Conservation (phyloP, 2,329 filamentous ascomycete species). For the Talaromyces sp. region DNA sequence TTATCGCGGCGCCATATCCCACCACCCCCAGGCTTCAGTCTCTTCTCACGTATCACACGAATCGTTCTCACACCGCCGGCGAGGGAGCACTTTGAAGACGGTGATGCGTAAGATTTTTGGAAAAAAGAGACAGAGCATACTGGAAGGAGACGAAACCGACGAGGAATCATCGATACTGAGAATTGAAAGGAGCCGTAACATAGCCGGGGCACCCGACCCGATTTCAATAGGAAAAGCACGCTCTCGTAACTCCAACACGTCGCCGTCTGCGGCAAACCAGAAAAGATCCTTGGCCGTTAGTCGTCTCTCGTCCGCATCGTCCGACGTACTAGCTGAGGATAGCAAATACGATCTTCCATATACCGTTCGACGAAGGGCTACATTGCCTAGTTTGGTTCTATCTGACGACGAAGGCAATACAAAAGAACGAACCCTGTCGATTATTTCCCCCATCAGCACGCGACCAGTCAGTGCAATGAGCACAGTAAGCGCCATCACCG, state of each 20-base stretch:
- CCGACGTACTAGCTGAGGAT: constrained; percentile 7
- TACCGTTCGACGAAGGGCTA: constrained; percentile 34
- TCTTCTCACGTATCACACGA: constrained; percentile 19
- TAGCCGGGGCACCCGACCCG: constrained; percentile 9
- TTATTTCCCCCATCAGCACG: constrained; percentile 12
- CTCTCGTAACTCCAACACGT: constrained; percentile 15
- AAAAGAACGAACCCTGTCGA: constrained; percentile 17
- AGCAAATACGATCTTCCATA: constrained; percentile 15
- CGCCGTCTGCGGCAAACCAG: constrained; percentile 4
- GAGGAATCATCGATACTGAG: not conserved
- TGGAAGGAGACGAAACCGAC: constrained; percentile 24
- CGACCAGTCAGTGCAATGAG: constrained; percentile 9
- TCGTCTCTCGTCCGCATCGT: constrained; percentile 9
- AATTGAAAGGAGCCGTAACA: not conserved
- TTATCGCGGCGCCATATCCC: constrained; percentile 12
- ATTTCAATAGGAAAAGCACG: constrained; percentile 19
- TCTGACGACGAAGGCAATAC: constrained; percentile 31
- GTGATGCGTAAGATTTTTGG: constrained; percentile 43
- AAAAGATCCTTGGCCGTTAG: constrained; percentile 4
- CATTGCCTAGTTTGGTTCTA: constrained; percentile 40
- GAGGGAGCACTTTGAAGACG: constrained; percentile 37
- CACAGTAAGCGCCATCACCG: constrained; percentile 7
- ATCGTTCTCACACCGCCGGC: constrained; percentile 30
- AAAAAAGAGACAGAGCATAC: constrained; percentile 30
- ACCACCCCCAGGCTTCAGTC: constrained; percentile 19